A percentile compares a stretch with the other conserved stretches of the same genome.
These are phyloP conservation scores for Nyssa sinensis DNA, from an alignment of 148 eudicot genomes.

Conservation along the genomic window DNA sequence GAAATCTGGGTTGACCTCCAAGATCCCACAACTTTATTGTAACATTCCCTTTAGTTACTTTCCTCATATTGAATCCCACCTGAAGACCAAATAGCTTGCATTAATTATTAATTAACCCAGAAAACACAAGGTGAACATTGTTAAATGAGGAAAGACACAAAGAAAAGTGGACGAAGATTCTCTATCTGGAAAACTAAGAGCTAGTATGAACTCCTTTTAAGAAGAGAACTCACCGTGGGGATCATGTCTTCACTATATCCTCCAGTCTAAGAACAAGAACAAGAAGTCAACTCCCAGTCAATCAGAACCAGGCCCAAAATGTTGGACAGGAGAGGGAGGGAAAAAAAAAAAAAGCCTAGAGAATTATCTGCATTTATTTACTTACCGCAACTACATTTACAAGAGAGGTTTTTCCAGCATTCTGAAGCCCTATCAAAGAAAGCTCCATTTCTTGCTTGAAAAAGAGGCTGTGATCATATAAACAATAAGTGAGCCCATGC, in stretches of 20 bases:
- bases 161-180: background rate
- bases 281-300: constrained; percentile 12
- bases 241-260: constrained; percentile 99
- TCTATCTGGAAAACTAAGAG: background rate
- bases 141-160: background rate
- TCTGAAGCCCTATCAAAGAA: constrained; percentile 91
- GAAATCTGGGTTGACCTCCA: constrained; percentile 99
- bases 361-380: constrained; percentile 9
- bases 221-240: constrained; percentile 76
- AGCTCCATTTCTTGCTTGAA: constrained; percentile 99
- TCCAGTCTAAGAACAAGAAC: constrained; percentile 53
- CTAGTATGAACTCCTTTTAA: constrained; percentile 1
- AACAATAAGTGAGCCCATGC: constrained; percentile 17
- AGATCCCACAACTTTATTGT: constrained; percentile 99
- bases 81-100: constrained; percentile 22
- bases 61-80: constrained; percentile 98
- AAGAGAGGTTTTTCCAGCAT: constrained; percentile 98
- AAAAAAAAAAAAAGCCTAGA: background rate
- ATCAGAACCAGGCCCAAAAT: background rate
- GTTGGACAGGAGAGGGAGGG: background rate
- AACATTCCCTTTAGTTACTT: constrained; percentile 96
- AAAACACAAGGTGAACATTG: background rate
- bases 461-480: constrained; percentile 69
- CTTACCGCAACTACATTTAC: constrained; percentile 90
- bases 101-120: background rate